Conservation (phyloP, 495 filamentous ascomycete genomes). For the Clavariopsis aquatica region DNA sequence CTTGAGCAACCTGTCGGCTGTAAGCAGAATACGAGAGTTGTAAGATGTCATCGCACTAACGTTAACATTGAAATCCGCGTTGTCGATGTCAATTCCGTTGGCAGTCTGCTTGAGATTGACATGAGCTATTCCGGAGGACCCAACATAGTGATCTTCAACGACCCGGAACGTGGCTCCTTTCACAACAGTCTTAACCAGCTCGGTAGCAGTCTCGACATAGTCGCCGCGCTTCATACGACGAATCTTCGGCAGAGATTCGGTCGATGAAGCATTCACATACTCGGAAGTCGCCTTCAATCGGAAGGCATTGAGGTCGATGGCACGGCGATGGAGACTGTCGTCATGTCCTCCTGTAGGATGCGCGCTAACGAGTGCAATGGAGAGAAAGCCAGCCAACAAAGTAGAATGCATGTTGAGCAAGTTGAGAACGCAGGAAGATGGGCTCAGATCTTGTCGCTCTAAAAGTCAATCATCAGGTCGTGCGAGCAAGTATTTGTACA, state of each 20-base stretch:
- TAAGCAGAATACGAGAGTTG: no score
- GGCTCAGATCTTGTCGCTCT: neutral
- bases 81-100: constrained; percentile 57
- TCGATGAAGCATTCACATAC: neutral
- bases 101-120: constrained; percentile 57
- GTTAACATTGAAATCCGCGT: constrained; percentile 60
- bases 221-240: constrained; percentile 7
- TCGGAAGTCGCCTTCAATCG: constrained; percentile 3
- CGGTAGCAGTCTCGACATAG: constrained; percentile 27
- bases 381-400: neutral
- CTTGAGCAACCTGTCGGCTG: constrained; percentile 41
- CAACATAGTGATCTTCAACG: constrained; percentile 49
- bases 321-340: neutral
- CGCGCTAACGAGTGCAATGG: neutral
- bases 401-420: neutral
- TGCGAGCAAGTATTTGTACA: neutral
- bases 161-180: constrained; percentile 45
- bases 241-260: neutral
- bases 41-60: no score
- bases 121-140: constrained; percentile 53
- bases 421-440: neutral
- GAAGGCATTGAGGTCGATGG: constrained; percentile 9
- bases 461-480: neutral
- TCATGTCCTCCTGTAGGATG: neutral
- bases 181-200: constrained; percentile 36